Evolutionary conservation across 2,329 filamentous ascomycete genomes (phyloP).

Genomic region (Neofusicoccum cordaticola): DNA sequence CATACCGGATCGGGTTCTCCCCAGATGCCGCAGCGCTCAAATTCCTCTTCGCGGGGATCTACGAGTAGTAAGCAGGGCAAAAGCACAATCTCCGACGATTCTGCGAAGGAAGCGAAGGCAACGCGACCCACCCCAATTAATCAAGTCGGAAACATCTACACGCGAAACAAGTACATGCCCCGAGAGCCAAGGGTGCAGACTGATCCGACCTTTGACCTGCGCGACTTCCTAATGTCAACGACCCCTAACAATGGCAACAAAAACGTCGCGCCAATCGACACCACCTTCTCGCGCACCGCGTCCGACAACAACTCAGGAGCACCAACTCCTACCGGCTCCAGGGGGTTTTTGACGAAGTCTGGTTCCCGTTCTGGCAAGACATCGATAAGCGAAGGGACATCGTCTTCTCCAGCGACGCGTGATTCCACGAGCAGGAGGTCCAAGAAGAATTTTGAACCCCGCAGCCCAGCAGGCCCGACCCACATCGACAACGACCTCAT

Average conservation of each 20-base stretch:
- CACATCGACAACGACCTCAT: constrained; percentile 82
- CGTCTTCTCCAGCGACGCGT: neutral
- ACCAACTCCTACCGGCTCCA: neutral
- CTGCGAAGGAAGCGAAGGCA: constrained; percentile 7
- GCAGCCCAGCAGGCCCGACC: constrained; percentile 63
- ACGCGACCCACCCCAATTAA: constrained; percentile 11
- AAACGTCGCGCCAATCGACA: constrained; percentile 11
- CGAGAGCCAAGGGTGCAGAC: constrained; percentile 70
- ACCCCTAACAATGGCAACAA: constrained; percentile 48
- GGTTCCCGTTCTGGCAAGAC: constrained; percentile 16
- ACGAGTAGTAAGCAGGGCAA: neutral
- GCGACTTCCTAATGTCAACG: constrained; percentile 84
- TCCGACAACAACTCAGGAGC: neutral
- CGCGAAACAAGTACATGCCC: constrained; percentile 34
- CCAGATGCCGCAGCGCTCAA: constrained; percentile 2
- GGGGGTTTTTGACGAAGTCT: neutral
- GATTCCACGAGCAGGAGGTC: neutral
- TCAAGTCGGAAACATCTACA: constrained; percentile 9
- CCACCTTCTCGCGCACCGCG: neutral
- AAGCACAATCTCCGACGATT: constrained; percentile 10
- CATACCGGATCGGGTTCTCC: constrained; percentile 27
- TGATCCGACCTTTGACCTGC: constrained; percentile 77
- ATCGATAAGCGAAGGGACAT: constrained; percentile 9
- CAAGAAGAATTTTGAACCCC: constrained; percentile 47
- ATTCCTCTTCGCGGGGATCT: neutral